Percentiles rank a stretch among this genome's conserved stretches.
Conservation (phyloP, 495 filamentous ascomycete species). For the Massariosphaeria phaeospora region DNA sequence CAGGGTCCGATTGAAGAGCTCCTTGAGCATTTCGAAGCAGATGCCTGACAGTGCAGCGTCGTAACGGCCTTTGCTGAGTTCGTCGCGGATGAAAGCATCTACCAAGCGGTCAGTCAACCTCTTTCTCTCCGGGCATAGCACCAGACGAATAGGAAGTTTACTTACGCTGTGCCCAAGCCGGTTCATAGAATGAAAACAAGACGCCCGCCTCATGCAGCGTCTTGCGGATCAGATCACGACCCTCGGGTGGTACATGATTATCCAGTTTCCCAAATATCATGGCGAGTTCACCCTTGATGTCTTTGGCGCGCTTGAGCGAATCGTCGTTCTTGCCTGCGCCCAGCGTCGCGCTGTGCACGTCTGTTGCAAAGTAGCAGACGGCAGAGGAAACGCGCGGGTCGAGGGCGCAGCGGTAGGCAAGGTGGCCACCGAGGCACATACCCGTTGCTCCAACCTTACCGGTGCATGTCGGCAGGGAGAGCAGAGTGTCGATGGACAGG, state of each 20-base stretch:
- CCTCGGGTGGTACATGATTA: constrained; percentile 80
- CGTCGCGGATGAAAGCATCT: constrained; percentile 91
- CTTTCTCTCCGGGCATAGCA: neutral
- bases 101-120: neutral
- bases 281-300: constrained; percentile 73
- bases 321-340: constrained; percentile 66
- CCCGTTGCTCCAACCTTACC: constrained; percentile 82
- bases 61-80: constrained; percentile 87
- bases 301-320: constrained; percentile 55
- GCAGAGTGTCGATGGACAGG: constrained; percentile 66
- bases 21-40: constrained; percentile 88
- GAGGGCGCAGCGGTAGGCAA: constrained; percentile 77
- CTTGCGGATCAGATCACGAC: constrained; percentile 79
- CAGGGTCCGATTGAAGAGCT: constrained; percentile 75
- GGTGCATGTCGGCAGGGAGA: constrained; percentile 73
- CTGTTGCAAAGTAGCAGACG: constrained; percentile 90
- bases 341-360: constrained; percentile 73
- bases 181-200: constrained; percentile 79
- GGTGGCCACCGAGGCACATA: constrained; percentile 93
- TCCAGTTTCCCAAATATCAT: constrained; percentile 88
- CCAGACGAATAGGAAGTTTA: constrained; percentile 30
- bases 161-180: constrained; percentile 82
- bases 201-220: constrained; percentile 73
- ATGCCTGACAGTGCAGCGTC: constrained; percentile 80
- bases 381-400: constrained; percentile 69